Percentiles rank a stretch among this genome's conserved stretches.
These are phyloP conservation scores for Plenodomus tracheiphilus DNA, from an alignment of 2,329 filamentous ascomycete genomes.

Conservation along the genomic window DNA sequence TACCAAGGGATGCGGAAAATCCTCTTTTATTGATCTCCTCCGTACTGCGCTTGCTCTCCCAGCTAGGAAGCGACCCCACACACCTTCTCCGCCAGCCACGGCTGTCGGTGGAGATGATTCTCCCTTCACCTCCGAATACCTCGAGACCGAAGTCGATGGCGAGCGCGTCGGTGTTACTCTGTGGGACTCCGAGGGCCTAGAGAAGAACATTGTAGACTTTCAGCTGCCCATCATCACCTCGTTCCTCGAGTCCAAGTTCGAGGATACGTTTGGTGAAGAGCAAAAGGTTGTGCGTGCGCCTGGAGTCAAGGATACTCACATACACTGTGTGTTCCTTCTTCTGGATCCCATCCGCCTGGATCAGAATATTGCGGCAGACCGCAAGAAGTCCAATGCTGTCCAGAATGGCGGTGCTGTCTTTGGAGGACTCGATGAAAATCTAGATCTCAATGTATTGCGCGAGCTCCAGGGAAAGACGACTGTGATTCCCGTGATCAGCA, in stretches of 20 bases:
- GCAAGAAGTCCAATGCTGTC: conserved; percentile 57
- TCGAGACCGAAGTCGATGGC: conserved; percentile 92
- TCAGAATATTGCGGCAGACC: conserved; percentile 70
- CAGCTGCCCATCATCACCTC: conserved; percentile 88
- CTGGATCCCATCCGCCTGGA: conserved; percentile 87
- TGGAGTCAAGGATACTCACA: conserved; percentile 92
- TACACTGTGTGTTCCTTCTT: conserved; percentile 91
- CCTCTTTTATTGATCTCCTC: conserved; percentile 94
- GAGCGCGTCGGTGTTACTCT: conserved; percentile 91
- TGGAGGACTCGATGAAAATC: conserved; percentile 79
- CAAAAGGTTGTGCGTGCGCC: conserved; percentile 96
- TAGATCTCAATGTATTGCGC: conserved; percentile 88
- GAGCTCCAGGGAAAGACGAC: conserved; percentile 91
- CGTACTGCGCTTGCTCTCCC: conserved; percentile 82
- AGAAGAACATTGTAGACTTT: conserved; percentile 92
- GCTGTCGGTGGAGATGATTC: conserved; percentile 49
- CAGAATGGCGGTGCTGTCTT: conserved; percentile 55
- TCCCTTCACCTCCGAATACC: conserved; percentile 79
- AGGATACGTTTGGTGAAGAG: conserved; percentile 95
- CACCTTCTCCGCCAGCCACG: conserved; percentile 49
- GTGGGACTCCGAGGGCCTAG: conserved; percentile 94
- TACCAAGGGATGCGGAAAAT: conserved; percentile 86
- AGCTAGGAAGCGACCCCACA: conserved; percentile 69
- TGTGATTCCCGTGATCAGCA: conserved; percentile 92
- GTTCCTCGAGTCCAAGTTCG: conserved; percentile 97